Conservation (phyloP, 2,329 filamentous ascomycete species). For the Verticillium klebahnii region DNA sequence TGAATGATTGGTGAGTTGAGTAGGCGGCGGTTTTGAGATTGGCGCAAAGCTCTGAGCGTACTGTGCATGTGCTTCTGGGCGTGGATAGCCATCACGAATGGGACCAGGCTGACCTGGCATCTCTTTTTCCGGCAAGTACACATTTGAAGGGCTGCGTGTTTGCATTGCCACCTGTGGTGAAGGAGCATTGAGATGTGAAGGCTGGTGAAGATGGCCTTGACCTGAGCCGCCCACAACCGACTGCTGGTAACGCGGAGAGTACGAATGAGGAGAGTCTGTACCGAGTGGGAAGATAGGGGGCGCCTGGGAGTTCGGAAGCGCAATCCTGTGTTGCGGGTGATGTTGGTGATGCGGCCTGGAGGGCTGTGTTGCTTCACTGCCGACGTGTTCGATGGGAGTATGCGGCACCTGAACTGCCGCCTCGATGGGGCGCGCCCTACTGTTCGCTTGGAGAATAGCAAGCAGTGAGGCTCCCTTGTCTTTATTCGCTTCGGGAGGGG, state of each 20-base stretch:
- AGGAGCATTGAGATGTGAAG: slow-evolving; percentile 40
- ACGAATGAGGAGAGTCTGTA: not conserved
- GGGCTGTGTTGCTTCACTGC: slow-evolving; percentile 45
- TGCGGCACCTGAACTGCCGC: slow-evolving; percentile 30
- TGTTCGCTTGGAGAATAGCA: slow-evolving; percentile 44
- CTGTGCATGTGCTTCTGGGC: not conserved
- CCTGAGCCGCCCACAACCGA: not conserved
- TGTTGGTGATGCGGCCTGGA: slow-evolving; percentile 52
- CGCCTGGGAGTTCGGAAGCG: slow-evolving; percentile 16
- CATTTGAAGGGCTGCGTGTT: not conserved
- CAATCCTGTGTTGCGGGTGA: slow-evolving; percentile 7
- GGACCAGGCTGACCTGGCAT: not conserved
- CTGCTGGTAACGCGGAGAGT: not conserved
- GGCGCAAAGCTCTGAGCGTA: slow-evolving; percentile 11
- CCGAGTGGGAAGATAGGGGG: slow-evolving; percentile 22
- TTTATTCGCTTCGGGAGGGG: slow-evolving; percentile 18
- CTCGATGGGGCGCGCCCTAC: slow-evolving; percentile 11
- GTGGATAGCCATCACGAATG: not conserved
- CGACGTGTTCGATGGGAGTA: slow-evolving; percentile 51
- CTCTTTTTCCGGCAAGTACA: not conserved
- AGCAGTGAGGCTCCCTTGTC: slow-evolving; percentile 49
- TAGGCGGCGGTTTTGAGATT: slow-evolving; percentile 9
- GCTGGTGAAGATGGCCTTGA: slow-evolving; percentile 10
- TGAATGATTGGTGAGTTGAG: slow-evolving; percentile 25
- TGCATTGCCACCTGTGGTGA: slow-evolving; percentile 49